Conservation (phyloP, 2,329 filamentous ascomycete genomes). For the Zasmidium citrigriseum region DNA sequence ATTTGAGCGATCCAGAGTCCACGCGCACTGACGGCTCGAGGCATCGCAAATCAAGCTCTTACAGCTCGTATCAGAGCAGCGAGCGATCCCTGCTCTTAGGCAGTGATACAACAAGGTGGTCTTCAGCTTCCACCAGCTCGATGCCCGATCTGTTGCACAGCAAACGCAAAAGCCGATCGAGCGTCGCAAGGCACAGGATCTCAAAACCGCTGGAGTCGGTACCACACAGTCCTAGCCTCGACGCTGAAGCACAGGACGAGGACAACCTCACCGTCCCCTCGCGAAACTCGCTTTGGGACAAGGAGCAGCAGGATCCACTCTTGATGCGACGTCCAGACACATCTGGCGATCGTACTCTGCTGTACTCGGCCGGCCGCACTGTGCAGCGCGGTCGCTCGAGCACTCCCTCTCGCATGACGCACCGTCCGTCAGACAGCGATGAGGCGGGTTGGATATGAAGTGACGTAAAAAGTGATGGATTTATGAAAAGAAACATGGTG, state of each 20-base stretch:
- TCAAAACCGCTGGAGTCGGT: slow-evolving; percentile 27
- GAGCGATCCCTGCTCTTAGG: slow-evolving; percentile 16
- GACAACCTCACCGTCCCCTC: neutral
- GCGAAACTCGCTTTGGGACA: neutral
- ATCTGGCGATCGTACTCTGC: slow-evolving; percentile 22
- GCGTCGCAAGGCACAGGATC: slow-evolving; percentile 8
- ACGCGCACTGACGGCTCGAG: slow-evolving; percentile 18
- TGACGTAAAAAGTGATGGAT: slow-evolving; percentile 14
- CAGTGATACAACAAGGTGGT: slow-evolving; percentile 29
- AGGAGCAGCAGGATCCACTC: neutral
- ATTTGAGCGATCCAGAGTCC: slow-evolving; percentile 30
- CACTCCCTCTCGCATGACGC: neutral
- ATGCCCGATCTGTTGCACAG: slow-evolving; percentile 33
- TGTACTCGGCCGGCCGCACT: slow-evolving; percentile 26
- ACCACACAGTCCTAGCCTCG: slow-evolving; percentile 24
- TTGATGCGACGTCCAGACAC: slow-evolving; percentile 24
- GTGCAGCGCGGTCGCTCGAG: slow-evolving; percentile 21
- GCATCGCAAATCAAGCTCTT: slow-evolving; percentile 31
- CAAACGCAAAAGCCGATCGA: slow-evolving; percentile 22
- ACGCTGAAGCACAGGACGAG: slow-evolving; percentile 4
- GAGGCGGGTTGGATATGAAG: slow-evolving; percentile 12
- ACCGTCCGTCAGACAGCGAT: neutral
- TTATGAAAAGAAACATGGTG: slow-evolving; percentile 1
- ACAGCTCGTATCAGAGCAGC: slow-evolving; percentile 29
- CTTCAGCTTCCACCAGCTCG: slow-evolving; percentile 29